Percentiles rank a stretch among this genome's conserved stretches.
phyloP scores from a whole-genome alignment of 495 filamentous ascomycete species.

The Xylona heveae region DNA sequence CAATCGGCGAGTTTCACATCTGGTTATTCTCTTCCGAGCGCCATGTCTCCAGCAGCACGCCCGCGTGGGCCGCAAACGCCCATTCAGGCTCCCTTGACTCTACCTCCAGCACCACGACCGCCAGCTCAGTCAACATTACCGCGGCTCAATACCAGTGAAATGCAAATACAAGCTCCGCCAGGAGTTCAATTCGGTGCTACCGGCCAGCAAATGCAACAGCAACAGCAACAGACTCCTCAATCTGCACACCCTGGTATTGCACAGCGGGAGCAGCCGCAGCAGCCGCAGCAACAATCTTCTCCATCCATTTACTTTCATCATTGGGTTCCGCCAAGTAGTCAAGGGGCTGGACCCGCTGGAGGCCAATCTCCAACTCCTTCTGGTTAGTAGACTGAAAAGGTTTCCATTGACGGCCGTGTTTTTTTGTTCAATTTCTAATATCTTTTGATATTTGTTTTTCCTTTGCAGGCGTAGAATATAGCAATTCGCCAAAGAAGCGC shows the following conservation, averaged over 20 bases:
- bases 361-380: conserved; percentile 39
- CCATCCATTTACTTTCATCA: conserved; percentile 76
- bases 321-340: conserved; percentile 49
- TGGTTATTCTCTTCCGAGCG: conserved; percentile 8
- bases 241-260: conserved; percentile 18
- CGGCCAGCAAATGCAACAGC: conserved; percentile 11
- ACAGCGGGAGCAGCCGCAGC: conserved; percentile 27
- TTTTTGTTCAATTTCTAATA: no score
- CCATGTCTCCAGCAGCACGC: conserved; percentile 9
- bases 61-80: conserved; percentile 14
- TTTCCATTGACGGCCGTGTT: no score
- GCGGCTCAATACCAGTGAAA: conserved; percentile 34
- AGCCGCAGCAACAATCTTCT: conserved; percentile 32
- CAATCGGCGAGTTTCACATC: conserved; percentile 12
- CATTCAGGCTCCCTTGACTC: conserved; percentile 15
- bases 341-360: conserved; percentile 8
- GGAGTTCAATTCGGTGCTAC: conserved; percentile 18
- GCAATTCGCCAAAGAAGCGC: conserved; percentile 49
- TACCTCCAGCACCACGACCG: conserved; percentile 13
- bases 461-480: conserved; percentile 26
- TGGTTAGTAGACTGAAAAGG: conserved; percentile 38
- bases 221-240: conserved; percentile 13
- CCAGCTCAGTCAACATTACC: conserved; percentile 22
- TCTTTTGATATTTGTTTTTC: conserved; percentile 26
- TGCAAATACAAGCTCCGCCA: conserved; percentile 29